A percentile compares a stretch with the other conserved stretches of the same genome.
phyloP scores from a whole-genome alignment of 768 basidiomycete genomes.

The Cantharellus anzutake region DNA sequence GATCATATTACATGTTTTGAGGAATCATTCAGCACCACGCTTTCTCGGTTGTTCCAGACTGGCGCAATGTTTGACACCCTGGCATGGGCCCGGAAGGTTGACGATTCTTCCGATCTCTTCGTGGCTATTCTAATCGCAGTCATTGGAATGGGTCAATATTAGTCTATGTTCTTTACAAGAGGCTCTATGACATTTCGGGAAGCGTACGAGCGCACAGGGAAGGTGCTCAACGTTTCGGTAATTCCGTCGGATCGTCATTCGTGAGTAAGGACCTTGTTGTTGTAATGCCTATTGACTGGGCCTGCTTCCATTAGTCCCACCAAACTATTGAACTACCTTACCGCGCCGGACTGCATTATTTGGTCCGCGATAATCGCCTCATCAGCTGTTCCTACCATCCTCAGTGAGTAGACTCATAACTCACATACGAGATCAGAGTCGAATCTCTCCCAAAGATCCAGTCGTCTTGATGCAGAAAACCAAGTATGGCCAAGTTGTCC shows the following conservation, averaged over 20 bases:
- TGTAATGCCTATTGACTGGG: background rate
- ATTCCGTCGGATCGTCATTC: constrained; percentile 82
- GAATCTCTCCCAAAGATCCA: constrained; percentile 38
- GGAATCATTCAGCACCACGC: constrained; percentile 53
- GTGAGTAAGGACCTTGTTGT: constrained; percentile 20
- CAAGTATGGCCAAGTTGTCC: constrained; percentile 55
- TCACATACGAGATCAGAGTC: constrained; percentile 82
- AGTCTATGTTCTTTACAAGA: constrained; percentile 79
- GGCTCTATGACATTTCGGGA: constrained; percentile 93
- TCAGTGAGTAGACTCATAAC: constrained; percentile 25
- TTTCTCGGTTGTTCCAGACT: constrained; percentile 55
- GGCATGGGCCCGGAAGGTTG: constrained; percentile 69
- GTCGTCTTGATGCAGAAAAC: constrained; percentile 91
- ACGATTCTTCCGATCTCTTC: background rate
- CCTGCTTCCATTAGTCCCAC: constrained; percentile 45
- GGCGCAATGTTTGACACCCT: constrained; percentile 93
- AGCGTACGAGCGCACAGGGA: constrained; percentile 81
- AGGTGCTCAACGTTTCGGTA: constrained; percentile 86
- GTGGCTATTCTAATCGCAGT: background rate
- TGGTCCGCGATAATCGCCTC: constrained; percentile 20
- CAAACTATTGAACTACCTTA: constrained; percentile 87
- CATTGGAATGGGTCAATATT: background rate
- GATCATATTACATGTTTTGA: constrained; percentile 40
- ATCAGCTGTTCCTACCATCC: constrained; percentile 1
- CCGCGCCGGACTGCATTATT: constrained; percentile 63